Conservation (phyloP, 805 yeast genomes). For the Yamadazyma takamatsuzukensis region DNA sequence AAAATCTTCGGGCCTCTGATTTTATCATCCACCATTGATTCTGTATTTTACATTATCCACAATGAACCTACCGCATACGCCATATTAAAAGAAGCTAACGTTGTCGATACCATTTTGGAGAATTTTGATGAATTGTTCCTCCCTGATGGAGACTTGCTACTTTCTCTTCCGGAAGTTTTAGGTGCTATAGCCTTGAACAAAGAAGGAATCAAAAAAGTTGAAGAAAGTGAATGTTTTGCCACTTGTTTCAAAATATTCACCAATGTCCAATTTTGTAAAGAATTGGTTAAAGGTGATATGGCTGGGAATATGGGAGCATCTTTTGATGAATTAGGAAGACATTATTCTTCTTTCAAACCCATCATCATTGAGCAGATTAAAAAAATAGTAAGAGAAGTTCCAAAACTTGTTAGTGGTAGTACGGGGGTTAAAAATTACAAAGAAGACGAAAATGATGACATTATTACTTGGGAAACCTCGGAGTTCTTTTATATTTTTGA, state of each 20-base stretch:
- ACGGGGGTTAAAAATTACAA: constrained; percentile 40
- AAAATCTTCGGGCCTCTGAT: constrained; percentile 64
- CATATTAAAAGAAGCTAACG: constrained; percentile 72
- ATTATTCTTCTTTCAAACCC: constrained; percentile 71
- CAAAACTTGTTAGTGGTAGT: constrained; percentile 28
- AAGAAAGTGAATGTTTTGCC: constrained; percentile 33
- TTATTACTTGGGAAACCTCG: constrained; percentile 53
- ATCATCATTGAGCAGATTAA: constrained; percentile 48
- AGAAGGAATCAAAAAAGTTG: constrained; percentile 62
- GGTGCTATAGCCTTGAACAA: constrained; percentile 81
- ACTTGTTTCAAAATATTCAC: constrained; percentile 50
- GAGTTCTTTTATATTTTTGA: constrained; percentile 47
- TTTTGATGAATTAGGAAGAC: constrained; percentile 79
- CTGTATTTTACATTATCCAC: constrained; percentile 69
- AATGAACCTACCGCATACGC: constrained; percentile 88
- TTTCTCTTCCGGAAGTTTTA: constrained; percentile 66
- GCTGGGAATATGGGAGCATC: constrained; percentile 56
- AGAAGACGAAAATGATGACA: constrained; percentile 22
- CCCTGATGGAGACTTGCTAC: constrained; percentile 54
- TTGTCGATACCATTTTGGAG: constrained; percentile 61
- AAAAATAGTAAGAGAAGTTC: constrained; percentile 42
- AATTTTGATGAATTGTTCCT: constrained; percentile 54
- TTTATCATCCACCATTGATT: constrained; percentile 56
- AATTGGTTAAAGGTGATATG: constrained; percentile 46
- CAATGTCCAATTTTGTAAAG: constrained; percentile 48